Percentiles rank a stretch among this genome's conserved stretches.
These are phyloP conservation scores for Omphalotus guepiniiformis DNA, from an alignment of 768 basidiomycete species.

Conservation along the genomic window DNA sequence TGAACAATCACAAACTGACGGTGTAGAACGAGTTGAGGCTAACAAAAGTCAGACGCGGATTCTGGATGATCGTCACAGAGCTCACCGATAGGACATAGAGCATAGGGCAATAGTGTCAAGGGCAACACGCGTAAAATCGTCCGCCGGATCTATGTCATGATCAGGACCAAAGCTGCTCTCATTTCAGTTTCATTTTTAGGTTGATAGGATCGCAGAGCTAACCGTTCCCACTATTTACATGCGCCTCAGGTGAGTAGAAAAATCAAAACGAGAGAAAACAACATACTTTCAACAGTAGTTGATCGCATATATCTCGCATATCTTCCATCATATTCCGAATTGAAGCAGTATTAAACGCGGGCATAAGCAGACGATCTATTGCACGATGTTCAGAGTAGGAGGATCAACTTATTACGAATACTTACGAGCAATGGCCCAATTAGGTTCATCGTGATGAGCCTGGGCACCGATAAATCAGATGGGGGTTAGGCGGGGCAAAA, in stretches of 20 bases:
- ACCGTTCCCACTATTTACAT: constrained; percentile 33
- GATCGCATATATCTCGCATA: constrained; percentile 41
- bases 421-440: constrained; percentile 44
- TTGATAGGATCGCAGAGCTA: background rate
- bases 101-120: constrained; percentile 44
- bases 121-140: constrained; percentile 45
- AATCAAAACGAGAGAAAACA: background rate
- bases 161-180: constrained; percentile 36
- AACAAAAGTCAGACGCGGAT: constrained; percentile 2
- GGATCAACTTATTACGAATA: background rate
- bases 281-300: constrained; percentile 34
- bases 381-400: background rate
- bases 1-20: constrained; percentile 15
- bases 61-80: background rate
- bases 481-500: constrained; percentile 1
- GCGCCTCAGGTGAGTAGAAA: background rate
- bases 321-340: constrained; percentile 44
- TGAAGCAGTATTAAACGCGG: constrained; percentile 34
- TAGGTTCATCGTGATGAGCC: constrained; percentile 38
- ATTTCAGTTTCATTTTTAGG: background rate
- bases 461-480: constrained; percentile 6
- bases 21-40: constrained; percentile 46
- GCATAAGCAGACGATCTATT: constrained; percentile 28
- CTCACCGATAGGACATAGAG: constrained; percentile 36
- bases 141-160: constrained; percentile 35